phyloP scores from a whole-genome alignment of 345 rosid genomes.

The Sonneratia caseolaris region DNA sequence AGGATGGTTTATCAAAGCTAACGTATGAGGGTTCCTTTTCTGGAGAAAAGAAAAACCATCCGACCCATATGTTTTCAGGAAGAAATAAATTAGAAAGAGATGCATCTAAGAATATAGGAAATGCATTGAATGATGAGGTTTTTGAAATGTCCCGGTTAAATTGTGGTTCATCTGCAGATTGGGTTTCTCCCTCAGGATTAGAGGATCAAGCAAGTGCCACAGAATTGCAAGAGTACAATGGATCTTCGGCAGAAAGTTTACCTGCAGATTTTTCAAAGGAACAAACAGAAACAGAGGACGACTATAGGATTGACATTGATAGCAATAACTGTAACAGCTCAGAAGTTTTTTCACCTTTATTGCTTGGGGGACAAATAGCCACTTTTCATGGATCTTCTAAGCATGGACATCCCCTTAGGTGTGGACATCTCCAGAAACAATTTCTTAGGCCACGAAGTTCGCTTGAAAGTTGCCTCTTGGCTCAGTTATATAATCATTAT shows the following conservation, averaged over 20 bases:
- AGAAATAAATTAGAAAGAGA: conserved; percentile 26
- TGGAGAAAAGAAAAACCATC: conserved; percentile 25
- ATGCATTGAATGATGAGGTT: conserved; percentile 15
- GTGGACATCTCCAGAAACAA: conserved; percentile 17
- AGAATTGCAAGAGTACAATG: conserved; percentile 16
- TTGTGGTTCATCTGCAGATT: conserved; percentile 9
- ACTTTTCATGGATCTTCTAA: conserved; percentile 18
- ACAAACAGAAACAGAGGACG: conserved; percentile 18
- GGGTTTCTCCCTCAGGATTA: conserved; percentile 20
- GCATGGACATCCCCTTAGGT: conserved; percentile 34
- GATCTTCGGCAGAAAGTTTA: conserved; percentile 17
- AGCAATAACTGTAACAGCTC: background rate
- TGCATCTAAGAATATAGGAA: conserved; percentile 13
- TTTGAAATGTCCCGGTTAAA: conserved; percentile 7
- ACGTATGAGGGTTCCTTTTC: conserved; percentile 20
- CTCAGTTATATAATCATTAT: conserved; percentile 50
- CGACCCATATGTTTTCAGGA: conserved; percentile 10
- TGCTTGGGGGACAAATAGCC: conserved; percentile 13
- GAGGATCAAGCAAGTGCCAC: conserved; percentile 18
- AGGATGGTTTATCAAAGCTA: conserved; percentile 19
- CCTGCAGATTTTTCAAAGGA: conserved; percentile 17
- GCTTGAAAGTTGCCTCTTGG: conserved; percentile 49
- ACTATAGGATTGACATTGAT: conserved; percentile 5
- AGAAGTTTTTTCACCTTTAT: conserved; percentile 4
- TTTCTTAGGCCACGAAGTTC: conserved; percentile 42